Evolutionary conservation across 768 basidiomycete species (phyloP), one percentile per base, ranked within the genome.

Genomic region (Xerocomus potaroensis): DNA sequence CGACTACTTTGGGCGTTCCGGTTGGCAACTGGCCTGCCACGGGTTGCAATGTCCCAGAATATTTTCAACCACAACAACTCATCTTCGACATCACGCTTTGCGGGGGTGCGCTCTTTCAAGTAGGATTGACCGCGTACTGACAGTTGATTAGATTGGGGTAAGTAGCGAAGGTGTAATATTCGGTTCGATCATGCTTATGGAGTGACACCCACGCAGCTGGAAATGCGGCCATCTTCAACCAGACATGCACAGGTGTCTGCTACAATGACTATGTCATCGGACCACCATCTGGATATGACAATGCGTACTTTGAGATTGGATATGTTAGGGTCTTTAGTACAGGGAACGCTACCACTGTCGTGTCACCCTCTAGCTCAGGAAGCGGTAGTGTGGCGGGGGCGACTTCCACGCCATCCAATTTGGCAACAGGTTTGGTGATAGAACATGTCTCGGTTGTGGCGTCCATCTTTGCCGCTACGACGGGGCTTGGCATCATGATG

Each of bases 51-150:
- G 69, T 80, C 26, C 65, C 69, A 41, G 54, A 67, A 16, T 84
- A 72, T 64, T 84, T 86, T 61, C 66, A 73, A 42, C 70, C 80
- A 0, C 85, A 88, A 57, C 72, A 78, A 47, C 71, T 89, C 34
- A 80, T 87, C 15, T 78, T 89, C 46, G 81, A 85, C 58, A 88
- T 88, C 47, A 85, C 86, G 1, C 73, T 84, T 6, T 85, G 84
- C 43, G 83, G 82, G 60, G 73, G 73, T 73, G 30, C 51, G 74
- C 75, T 39, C 37, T 32, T 24, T 48, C 27, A 41, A 9, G 43
- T 62, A 43, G 54, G 56, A 15, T 19, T 31, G 9, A 6, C n/a
- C 55, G 19, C 26, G 53, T 51, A 33, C 55, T 62, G 42, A 51
- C 24, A 10, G 10, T 22, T 35, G 12, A 15, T 43, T 23, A 64